phyloP scores from a whole-genome alignment of 2,329 filamentous ascomycete species.

The Parastagonospora nodorum region DNA sequence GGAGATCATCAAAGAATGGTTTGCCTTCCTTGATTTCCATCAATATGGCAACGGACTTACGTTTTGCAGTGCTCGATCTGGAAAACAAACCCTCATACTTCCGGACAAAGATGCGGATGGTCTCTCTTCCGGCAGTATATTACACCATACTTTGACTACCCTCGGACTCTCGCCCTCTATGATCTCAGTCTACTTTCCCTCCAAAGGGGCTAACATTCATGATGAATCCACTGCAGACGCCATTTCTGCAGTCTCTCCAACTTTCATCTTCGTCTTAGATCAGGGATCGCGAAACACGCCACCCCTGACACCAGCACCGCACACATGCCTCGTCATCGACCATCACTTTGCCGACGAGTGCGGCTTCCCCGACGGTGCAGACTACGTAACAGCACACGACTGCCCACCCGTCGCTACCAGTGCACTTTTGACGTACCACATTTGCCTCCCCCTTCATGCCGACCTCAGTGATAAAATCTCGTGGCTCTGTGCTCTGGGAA shows the following conservation, averaged over 20 bases:
- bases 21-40: conserved; percentile 4
- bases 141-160: conserved; percentile 63
- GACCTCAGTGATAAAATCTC: conserved; percentile 57
- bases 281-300: conserved; percentile 64
- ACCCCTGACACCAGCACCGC: conserved; percentile 57
- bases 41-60: conserved; percentile 6
- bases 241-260: conserved; percentile 58
- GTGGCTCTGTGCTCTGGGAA: conserved; percentile 69
- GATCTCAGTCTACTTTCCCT: conserved; percentile 64
- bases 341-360: conserved; percentile 64
- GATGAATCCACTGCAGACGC: conserved; percentile 57
- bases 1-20: conserved; percentile 64
- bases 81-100: conserved; percentile 62
- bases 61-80: conserved; percentile 53
- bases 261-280: conserved; percentile 67
- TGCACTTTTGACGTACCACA: conserved; percentile 66
- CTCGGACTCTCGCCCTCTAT: conserved; percentile 61
- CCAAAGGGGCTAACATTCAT: conserved; percentile 65
- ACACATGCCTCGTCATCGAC: conserved; percentile 65
- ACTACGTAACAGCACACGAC: conserved; percentile 66
- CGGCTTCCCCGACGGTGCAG: conserved; percentile 61
- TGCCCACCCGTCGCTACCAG: conserved; percentile 70
- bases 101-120: conserved; percentile 74
- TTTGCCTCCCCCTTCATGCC: conserved; percentile 63
- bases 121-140: conserved; percentile 66